A percentile compares a stretch with the other conserved stretches of the same genome.
Evolutionary conservation across 805 yeast species (phyloP).

Genomic region (Candida maris): DNA sequence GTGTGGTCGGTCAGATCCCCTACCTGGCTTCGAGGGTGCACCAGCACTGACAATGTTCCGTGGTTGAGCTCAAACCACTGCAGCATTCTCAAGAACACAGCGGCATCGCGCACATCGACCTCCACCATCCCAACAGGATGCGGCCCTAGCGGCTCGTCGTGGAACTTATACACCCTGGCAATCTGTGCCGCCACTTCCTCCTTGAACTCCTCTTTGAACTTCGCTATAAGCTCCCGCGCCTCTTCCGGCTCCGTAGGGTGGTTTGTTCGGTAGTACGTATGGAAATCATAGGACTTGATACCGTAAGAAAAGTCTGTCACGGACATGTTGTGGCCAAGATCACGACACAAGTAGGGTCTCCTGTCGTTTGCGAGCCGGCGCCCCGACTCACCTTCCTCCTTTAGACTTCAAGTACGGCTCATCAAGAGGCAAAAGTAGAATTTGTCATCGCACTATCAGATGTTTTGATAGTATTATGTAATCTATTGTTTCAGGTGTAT

Average conservation of each 20-base stretch:
- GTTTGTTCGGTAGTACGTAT: conserved; percentile 46
- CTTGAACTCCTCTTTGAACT: conserved; percentile 24
- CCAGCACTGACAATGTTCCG: conserved; percentile 47
- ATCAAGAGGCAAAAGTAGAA: no score
- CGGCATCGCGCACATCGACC: conserved; percentile 46
- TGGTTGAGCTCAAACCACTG: conserved; percentile 53
- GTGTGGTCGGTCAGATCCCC: conserved; percentile 50
- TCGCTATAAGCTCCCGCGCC: conserved; percentile 24
- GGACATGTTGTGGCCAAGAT: no score
- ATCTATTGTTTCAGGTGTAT: no score
- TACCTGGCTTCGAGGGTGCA: conserved; percentile 47
- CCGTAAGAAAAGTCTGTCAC: conserved; percentile 11
- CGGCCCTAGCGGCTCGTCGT: conserved; percentile 53
- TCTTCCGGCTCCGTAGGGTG: conserved; percentile 31
- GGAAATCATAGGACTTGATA: conserved; percentile 48
- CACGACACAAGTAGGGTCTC: no score
- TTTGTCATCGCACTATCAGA: no score
- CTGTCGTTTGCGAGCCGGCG: no score
- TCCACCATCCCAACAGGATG: conserved; percentile 61
- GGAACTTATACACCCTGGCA: conserved; percentile 41
- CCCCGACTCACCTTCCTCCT: no score
- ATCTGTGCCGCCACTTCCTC: conserved; percentile 34
- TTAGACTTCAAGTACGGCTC: no score
- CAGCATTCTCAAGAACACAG: conserved; percentile 40
- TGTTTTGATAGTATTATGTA: no score